Percentiles rank a stretch among this genome's conserved stretches.
Conservation (phyloP, 2,329 filamentous ascomycete species). For the Talaromyces sp. region DNA sequence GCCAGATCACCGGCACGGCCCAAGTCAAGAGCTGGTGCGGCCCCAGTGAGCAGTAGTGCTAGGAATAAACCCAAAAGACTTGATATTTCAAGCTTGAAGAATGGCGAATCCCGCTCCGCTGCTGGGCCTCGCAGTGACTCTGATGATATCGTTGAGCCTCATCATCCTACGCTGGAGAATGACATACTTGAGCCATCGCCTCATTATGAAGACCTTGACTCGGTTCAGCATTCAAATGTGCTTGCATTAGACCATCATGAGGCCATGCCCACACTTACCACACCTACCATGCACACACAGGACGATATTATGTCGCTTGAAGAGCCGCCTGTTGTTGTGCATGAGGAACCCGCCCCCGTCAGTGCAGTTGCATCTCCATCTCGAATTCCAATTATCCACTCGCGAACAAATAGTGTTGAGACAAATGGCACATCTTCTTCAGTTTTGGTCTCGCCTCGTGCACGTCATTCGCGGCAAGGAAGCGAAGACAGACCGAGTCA, state of each 20-base stretch:
- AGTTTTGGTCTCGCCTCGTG: constrained; percentile 12
- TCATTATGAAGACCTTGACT: background rate
- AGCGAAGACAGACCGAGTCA: constrained; percentile 12
- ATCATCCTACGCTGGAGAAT: constrained; percentile 30
- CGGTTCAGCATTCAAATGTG: background rate
- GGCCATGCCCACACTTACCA: background rate
- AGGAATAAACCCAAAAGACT: constrained; percentile 31
- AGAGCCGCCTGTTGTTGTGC: background rate
- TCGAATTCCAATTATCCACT: constrained; percentile 15
- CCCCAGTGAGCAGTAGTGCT: constrained; percentile 23
- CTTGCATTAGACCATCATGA: background rate
- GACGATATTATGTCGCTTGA: background rate
- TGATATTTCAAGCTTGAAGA: constrained; percentile 28
- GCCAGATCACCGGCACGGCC: constrained; percentile 29
- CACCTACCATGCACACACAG: background rate
- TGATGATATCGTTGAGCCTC: constrained; percentile 17
- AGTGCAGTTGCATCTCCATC: constrained; percentile 8
- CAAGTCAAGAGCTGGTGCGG: constrained; percentile 28
- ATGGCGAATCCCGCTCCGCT: constrained; percentile 20
- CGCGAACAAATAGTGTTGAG: constrained; percentile 14
- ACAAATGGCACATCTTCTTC: constrained; percentile 10
- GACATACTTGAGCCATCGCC: constrained; percentile 21
- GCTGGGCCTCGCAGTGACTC: constrained; percentile 20
- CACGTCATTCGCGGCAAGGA: constrained; percentile 10
- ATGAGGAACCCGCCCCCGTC: background rate